phyloP scores from a whole-genome alignment of 2,329 filamentous ascomycete genomes.

The Albifimbria verrucaria region DNA sequence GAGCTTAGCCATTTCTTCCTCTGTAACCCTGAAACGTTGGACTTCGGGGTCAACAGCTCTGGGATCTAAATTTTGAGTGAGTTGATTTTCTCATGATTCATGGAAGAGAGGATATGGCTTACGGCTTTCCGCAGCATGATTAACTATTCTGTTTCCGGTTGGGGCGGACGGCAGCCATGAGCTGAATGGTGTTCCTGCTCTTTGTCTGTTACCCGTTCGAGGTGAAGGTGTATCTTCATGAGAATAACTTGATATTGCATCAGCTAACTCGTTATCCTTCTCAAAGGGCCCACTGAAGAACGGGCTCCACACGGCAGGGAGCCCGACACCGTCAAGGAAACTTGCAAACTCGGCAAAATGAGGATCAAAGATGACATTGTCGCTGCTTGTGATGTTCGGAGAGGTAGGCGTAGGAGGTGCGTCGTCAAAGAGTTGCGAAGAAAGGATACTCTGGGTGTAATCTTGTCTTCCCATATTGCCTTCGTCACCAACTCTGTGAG shows the following conservation, averaged over 20 bases:
- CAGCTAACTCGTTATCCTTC: constrained; percentile 14
- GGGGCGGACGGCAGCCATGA: constrained; percentile 35
- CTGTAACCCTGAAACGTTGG: constrained; percentile 25
- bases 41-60: constrained; percentile 14
- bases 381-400: too few species aligned
- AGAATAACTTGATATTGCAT: constrained; percentile 6
- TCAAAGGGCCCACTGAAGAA: constrained; percentile 25
- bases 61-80: constrained; percentile 4
- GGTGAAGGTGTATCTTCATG: too few species aligned
- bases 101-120: background rate
- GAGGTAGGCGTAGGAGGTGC: too few species aligned
- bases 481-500: constrained; percentile 8
- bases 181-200: constrained; percentile 32
- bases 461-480: too few species aligned
- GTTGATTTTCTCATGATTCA: background rate
- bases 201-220: too few species aligned
- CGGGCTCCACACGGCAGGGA: constrained; percentile 35
- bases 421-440: too few species aligned
- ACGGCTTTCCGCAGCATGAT: constrained; percentile 8
- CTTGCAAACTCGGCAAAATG: constrained; percentile 35
- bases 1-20: constrained; percentile 28
- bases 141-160: constrained; percentile 21
- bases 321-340: constrained; percentile 33
- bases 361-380: too few species aligned
- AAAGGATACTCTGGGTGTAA: too few species aligned